Base-by-base conservation (phyloP, 2,329 filamentous ascomycete genomes). In the Aspergillus puulaauensis region DNA sequence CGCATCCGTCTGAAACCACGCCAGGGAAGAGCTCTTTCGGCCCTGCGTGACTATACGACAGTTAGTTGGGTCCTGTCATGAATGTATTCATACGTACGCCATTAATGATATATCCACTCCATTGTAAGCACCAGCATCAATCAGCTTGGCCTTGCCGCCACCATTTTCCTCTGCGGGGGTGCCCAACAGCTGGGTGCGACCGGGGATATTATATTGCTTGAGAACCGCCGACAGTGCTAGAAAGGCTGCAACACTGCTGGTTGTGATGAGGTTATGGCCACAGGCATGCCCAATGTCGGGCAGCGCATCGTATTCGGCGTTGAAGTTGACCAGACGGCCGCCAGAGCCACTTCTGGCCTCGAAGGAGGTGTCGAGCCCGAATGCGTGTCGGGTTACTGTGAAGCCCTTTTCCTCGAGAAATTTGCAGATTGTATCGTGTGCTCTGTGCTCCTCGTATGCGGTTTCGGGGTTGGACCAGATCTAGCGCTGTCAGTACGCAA, bases 321-420 rank as follows among this genome's bases (percentile, higher is more conserved):
- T 75, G 66, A 75, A 76, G 44, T 69, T 69, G 49, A 76, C 62
- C 21, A 74, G 39, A 1, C 68, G 65, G 0, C 74, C 74, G 5
- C 76, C 77, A 0, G 68, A 64, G 27, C 81, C 80, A 47, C 70
- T 70, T 14, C 76, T 70, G 11, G 76, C 79, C 48, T 79, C 77
- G 61, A 86, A 85, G 1, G 81, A 75, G 0, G 83, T 86, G 8
- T 76, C 71, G 0, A 85, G 62, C 3, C 79, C 82, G 62, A 82
- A 83, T 0, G 82, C 79, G 52, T 81, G 77, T 0, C 77, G 76
- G 4, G 72, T 80, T 6, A 84, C 80, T 0, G 65, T 57, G 62
- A 80, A 82, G 0, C 79, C 82, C 3, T 77, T 74, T 1, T 66
- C 60, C 41, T 78, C 72, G 0, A 85, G 71, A 39, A 80, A 75